Conservation (phyloP, 208 protist genomes). For the Willaertia magna region DNA sequence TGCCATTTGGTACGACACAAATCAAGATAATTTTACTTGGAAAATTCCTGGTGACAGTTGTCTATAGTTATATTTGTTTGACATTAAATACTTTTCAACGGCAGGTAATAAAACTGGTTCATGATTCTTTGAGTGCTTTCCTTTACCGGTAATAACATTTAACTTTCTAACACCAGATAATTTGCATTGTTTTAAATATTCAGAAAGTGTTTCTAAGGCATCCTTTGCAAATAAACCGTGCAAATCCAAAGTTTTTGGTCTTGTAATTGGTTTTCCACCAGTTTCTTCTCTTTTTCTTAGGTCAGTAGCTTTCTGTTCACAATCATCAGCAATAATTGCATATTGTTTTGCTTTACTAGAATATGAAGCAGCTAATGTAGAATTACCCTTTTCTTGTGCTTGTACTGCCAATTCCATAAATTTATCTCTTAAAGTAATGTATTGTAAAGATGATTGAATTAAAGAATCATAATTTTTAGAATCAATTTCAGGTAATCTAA, state of each 20-base stretch:
- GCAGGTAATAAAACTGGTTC: background rate
- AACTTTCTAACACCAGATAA: background rate
- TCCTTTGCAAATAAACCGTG: background rate
- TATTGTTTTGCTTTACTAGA: background rate
- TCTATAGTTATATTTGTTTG: background rate
- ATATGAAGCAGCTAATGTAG: background rate
- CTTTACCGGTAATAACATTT: background rate
- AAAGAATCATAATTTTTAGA: background rate
- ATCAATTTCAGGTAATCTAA: background rate
- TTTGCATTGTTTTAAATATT: background rate
- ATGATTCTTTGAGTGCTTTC: background rate
- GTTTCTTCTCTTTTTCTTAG: background rate
- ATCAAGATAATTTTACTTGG: too few species aligned
- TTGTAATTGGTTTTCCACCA: background rate
- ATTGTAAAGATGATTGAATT: background rate
- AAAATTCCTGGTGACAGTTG: background rate
- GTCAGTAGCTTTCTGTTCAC: background rate
- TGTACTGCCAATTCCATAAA: background rate
- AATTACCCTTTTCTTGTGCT: background rate
- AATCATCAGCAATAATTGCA: background rate
- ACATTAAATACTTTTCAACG: background rate
- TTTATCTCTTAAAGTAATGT: background rate
- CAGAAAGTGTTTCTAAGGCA: background rate
- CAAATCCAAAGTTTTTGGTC: background rate
- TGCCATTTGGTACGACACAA: too few species aligned